Base-by-base conservation (phyloP, 768 basidiomycete species). In the Tulasnella sp. region DNA sequence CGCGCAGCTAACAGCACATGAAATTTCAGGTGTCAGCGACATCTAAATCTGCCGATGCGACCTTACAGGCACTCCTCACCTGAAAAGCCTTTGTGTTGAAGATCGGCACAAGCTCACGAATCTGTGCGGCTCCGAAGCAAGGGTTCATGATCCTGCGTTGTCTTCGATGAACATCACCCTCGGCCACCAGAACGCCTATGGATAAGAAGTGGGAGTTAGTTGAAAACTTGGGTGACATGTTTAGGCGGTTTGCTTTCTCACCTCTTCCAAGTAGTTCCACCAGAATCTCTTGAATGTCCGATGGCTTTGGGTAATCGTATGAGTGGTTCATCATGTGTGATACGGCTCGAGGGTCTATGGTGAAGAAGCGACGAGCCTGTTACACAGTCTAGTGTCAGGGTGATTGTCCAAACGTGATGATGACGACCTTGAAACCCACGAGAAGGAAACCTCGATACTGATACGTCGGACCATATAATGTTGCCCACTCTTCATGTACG, bases 111-210 rank as follows among this genome's bases (percentile, higher is more conserved):
- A 84, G 66, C 43, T 77, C 79, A 2, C 82, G 73, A 43, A 85
- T 75, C 64, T 84, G 81, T 0, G 75, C 68, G 2, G 75, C 73
- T 0, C 83, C 82, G 63, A 86, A 86, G 0, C 83, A 82, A 11
- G 84, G 83, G 63, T 84, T 85, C 52, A 59, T 9, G 15, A 59
- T 32, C 17, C 26, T 49, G 5, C 45, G 45, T 34, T 59, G 49
- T 8, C 58, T 45, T 2, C 24, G 23, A 27, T 56, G 55, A n/a
- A 19, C 55, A n/a, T 1, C 10, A 15, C 58, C 58, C 42, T 52
- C 21, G 3, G 45, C 56, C 11, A 45, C 8, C 49, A 59, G 15
- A 26, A 10, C 3, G 47, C 58, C 47, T 51, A n/a, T n/a, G n/a
- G n/a, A n/a, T n/a, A n/a, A 27, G 8, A 13, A 41, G 23, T 11